These are phyloP conservation scores for Paracamarosporium sp. DNA, from an alignment of 2,329 filamentous ascomycete species.

Conservation along the genomic window DNA sequence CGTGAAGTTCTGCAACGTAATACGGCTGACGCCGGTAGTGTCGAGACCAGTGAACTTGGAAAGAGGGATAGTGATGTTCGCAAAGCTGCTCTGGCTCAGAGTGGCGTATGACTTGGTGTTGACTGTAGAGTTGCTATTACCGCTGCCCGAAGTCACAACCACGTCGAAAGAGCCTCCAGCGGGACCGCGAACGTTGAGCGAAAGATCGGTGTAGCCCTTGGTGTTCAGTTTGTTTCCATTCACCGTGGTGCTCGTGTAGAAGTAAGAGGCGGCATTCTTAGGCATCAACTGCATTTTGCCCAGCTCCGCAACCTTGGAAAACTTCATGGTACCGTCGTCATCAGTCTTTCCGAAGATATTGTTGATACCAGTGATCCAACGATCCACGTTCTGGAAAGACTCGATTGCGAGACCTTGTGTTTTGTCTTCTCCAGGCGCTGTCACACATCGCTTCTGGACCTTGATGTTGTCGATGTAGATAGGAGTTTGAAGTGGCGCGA, in stretches of 20 bases:
- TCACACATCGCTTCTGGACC: slow-evolving; percentile 11
- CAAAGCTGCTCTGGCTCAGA: slow-evolving; percentile 3
- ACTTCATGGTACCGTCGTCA: slow-evolving; percentile 9
- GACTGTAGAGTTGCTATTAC: slow-evolving; percentile 4
- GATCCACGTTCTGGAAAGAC: slow-evolving; percentile 11
- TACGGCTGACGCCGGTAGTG: background rate
- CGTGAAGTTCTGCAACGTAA: slow-evolving; percentile 10
- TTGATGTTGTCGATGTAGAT: slow-evolving; percentile 14
- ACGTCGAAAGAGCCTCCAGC: slow-evolving; percentile 8
- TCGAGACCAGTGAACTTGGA: slow-evolving; percentile 9
- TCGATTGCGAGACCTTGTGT: slow-evolving; percentile 10
- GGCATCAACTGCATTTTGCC: slow-evolving; percentile 13
- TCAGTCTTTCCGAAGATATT: slow-evolving; percentile 12
- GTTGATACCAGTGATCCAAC: slow-evolving; percentile 13
- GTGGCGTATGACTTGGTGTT: slow-evolving; percentile 5
- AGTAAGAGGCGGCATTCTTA: background rate
- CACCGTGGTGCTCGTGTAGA: slow-evolving; percentile 6
- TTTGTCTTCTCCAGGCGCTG: slow-evolving; percentile 4
- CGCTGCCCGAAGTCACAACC: slow-evolving; percentile 5
- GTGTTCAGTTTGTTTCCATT: slow-evolving; percentile 8
- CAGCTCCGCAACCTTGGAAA: slow-evolving; percentile 9
- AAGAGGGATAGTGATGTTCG: slow-evolving; percentile 10
- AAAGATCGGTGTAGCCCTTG: slow-evolving; percentile 1
- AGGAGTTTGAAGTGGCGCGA: slow-evolving; percentile 5
- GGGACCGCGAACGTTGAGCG: slow-evolving; percentile 6